Base-by-base conservation (phyloP, 2,329 filamentous ascomycete species). In the Chaetomium sp. region DNA sequence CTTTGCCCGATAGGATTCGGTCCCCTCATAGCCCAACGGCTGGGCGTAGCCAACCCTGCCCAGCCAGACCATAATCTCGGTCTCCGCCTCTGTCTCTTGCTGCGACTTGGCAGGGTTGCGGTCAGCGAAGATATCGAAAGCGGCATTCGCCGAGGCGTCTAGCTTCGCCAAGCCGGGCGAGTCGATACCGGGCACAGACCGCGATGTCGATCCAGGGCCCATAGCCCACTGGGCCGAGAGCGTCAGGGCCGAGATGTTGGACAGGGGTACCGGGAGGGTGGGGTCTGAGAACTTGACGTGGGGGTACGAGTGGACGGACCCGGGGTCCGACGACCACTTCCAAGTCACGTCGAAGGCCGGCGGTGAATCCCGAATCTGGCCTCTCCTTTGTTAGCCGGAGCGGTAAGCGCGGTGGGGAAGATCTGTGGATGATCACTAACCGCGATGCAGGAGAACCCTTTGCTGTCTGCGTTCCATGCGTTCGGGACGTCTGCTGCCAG, bases 41-140 rank as follows among this genome's bases (percentile, higher is more conserved):
- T 71, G 65, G 4, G 74, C 70, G 31, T 68, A 25, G 19, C 74
- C 74, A 38, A 74, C 67, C 33, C 57, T 68, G 8, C 73, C 74
- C 3, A 76, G 67, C 74, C 74, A 76, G 42, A 76, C 69, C 74
- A 76, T 76, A 58, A 76, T 73, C 65, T 76, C 74, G 45, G 71
- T 74, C 58, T 69, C 70, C 13, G 74, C 72, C 33, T 68, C 67
- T 27, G 70, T 71, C 47, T 74, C 73, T 57, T 68, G 70, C 25
- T 68, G 67, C 1, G 74, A 67, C 7, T 66, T 69, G 12, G 53
- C 63, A 27, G 67, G 58, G 65, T 74, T 70, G 56, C 60, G 70
- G 68, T 75, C 74, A 29, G 70, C 70, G 65, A 76, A 76, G 45
- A 76, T 67, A 65, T 76, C 74, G 66, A 75, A 76, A 9, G 74